phyloP scores from a whole-genome alignment of 1,284 basidiomycete species.

The Cutaneotrichosporon spelunceum region DNA sequence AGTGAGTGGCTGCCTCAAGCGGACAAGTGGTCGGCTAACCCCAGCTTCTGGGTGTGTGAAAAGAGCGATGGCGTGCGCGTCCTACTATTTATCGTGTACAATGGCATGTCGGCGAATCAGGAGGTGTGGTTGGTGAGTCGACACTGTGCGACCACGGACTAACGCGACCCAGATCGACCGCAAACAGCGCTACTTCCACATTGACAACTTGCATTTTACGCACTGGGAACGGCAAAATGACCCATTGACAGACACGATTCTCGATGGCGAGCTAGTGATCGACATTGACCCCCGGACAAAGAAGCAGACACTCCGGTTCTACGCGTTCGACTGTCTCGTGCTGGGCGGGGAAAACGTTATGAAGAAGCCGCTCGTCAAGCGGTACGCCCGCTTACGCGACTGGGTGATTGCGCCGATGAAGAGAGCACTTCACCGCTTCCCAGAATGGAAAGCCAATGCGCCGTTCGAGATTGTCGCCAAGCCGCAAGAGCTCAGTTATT shows the following conservation, averaged over 20 bases:
- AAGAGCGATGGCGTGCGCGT: constrained; percentile 98
- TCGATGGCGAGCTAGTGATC: constrained; percentile 93
- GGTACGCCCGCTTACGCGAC: constrained; percentile 79
- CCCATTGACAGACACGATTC: constrained; percentile 71
- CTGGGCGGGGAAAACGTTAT: constrained; percentile 83
- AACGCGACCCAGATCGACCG: constrained; percentile 83
- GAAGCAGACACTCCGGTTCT: constrained; percentile 73
- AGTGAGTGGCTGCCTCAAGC: constrained; percentile 58
- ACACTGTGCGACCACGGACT: neutral
- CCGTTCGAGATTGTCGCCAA: constrained; percentile 93
- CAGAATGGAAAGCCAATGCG: constrained; percentile 58
- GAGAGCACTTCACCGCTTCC: constrained; percentile 65
- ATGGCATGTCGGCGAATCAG: constrained; percentile 59
- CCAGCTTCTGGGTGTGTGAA: constrained; percentile 97
- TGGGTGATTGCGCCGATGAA: constrained; percentile 81
- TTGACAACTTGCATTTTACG: constrained; percentile 79
- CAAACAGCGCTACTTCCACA: constrained; percentile 77
- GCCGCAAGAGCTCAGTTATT: constrained; percentile 83
- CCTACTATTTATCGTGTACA: constrained; percentile 70
- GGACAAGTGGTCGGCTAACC: neutral
- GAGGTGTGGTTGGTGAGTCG: constrained; percentile 69
- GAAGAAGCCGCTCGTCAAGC: constrained; percentile 72
- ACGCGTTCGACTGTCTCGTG: constrained; percentile 92
- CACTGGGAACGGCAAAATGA: constrained; percentile 67
- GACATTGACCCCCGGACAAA: constrained; percentile 76